Percentiles rank a stretch among this genome's conserved stretches.
phyloP scores from a whole-genome alignment of 208 protist species.

The Strigomonas culicis region DNA sequence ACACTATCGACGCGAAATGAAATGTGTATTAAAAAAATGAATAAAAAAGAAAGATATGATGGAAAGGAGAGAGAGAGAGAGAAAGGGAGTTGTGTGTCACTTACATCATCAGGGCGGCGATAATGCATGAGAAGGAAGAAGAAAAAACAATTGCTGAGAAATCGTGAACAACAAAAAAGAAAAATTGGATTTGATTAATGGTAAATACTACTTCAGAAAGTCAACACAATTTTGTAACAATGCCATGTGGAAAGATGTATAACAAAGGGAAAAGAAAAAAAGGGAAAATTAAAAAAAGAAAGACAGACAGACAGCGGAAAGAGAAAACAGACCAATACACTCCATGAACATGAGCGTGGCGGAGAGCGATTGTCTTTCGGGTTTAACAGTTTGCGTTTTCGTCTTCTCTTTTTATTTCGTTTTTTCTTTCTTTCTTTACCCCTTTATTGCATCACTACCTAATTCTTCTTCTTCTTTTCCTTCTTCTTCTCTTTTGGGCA shows the following conservation, averaged over 20 bases:
- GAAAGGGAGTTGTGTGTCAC: background rate
- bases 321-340: constrained; percentile 2
- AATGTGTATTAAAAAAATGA: constrained; percentile 13
- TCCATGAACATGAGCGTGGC: background rate
- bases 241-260: background rate
- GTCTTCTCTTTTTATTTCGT: background rate
- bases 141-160: background rate
- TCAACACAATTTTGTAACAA: background rate
- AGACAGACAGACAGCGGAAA: constrained; percentile 5
- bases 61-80: constrained; percentile 8
- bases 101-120: background rate
- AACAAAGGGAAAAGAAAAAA: background rate
- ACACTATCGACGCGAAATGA: constrained; percentile 6
- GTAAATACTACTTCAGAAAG: background rate
- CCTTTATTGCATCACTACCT: constrained; percentile 6
- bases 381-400: background rate
- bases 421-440: background rate
- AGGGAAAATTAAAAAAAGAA: background rate
- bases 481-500: constrained; percentile 66
- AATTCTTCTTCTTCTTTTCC: constrained; percentile 65
- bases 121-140: constrained; percentile 4
- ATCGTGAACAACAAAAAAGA: background rate
- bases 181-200: background rate
- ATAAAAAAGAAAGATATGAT: constrained; percentile 17
- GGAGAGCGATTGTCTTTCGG: background rate